phyloP scores from a whole-genome alignment of 139 green algal species.

The Ostreobium quekettii region DNA sequence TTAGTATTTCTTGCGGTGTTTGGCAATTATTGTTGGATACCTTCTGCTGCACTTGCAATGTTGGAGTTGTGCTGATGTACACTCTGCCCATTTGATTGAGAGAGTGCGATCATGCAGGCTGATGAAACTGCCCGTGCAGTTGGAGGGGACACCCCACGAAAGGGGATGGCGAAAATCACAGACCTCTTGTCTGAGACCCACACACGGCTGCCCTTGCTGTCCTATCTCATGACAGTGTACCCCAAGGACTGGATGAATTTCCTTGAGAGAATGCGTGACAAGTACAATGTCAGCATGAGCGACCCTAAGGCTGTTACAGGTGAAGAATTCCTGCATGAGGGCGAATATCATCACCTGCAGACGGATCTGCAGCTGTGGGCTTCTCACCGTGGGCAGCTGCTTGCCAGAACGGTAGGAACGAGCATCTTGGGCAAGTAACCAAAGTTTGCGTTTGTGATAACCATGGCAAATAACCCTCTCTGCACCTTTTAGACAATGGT shows the following conservation, averaged over 20 bases:
- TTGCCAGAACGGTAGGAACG: slow-evolving; percentile 65
- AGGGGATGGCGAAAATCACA: slow-evolving; percentile 17
- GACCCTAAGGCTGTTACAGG: slow-evolving; percentile 27
- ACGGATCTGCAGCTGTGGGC: slow-evolving; percentile 76
- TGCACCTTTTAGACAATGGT: too few relatives aligned
- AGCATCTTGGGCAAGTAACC: too few relatives aligned
- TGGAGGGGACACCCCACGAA: neutral
- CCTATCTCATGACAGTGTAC: slow-evolving; percentile 36
- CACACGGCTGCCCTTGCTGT: slow-evolving; percentile 35
- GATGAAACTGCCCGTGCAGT: neutral
- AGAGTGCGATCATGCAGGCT: too few relatives aligned
- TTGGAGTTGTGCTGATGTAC: too few relatives aligned
- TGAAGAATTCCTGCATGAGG: slow-evolving; percentile 38
- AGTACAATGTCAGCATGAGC: slow-evolving; percentile 25
- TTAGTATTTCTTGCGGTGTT: too few relatives aligned
- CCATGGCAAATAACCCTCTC: too few relatives aligned
- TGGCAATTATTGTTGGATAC: too few relatives aligned
- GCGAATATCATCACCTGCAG: slow-evolving; percentile 30
- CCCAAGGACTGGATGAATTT: slow-evolving; percentile 38
- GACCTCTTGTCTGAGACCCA: slow-evolving; percentile 42
- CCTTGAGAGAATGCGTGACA: slow-evolving; percentile 35
- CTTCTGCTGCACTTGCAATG: too few relatives aligned
- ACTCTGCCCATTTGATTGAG: too few relatives aligned
- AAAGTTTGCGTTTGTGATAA: too few relatives aligned
- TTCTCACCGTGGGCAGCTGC: slow-evolving; percentile 69